Conservation (phyloP, 2,329 filamentous ascomycete species). For the Alternaria ethzedia region DNA sequence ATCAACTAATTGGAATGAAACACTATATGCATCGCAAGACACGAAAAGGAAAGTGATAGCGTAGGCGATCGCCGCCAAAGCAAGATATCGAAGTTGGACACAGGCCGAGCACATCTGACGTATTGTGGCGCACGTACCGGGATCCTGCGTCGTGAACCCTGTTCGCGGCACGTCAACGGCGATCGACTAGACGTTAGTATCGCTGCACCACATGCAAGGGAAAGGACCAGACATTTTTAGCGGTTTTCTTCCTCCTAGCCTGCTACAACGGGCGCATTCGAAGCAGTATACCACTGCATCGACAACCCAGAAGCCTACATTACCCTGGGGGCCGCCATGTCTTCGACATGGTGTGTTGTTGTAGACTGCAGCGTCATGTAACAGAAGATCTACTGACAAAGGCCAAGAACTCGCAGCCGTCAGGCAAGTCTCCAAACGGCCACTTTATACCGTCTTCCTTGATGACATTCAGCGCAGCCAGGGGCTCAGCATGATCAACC, state of each 20-base stretch:
- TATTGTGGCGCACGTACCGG: constrained; percentile 38
- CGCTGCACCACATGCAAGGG: not conserved
- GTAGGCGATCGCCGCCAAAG: constrained; percentile 17
- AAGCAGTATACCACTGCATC: not conserved
- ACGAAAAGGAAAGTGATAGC: not conserved
- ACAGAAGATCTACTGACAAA: not conserved
- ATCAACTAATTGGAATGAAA: not conserved
- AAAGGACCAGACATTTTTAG: not conserved
- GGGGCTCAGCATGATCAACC: constrained; percentile 2
- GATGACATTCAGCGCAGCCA: not conserved
- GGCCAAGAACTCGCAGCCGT: constrained; percentile 2
- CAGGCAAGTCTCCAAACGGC: constrained; percentile 1
- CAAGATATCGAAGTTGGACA: constrained; percentile 41
- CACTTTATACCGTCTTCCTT: not conserved
- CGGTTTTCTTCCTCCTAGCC: not conserved
- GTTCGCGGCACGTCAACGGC: constrained; percentile 25
- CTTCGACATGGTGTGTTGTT: not conserved
- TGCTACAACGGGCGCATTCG: not conserved
- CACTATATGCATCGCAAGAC: not conserved
- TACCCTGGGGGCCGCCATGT: not conserved
- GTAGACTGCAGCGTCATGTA: not conserved
- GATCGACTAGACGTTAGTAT: constrained; percentile 19
- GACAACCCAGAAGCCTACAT: not conserved
- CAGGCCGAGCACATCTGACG: constrained; percentile 38
- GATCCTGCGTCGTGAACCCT: constrained; percentile 21